Base-by-base conservation (phyloP, 2,329 filamentous ascomycete species). In the Fusarium sublunatum region DNA sequence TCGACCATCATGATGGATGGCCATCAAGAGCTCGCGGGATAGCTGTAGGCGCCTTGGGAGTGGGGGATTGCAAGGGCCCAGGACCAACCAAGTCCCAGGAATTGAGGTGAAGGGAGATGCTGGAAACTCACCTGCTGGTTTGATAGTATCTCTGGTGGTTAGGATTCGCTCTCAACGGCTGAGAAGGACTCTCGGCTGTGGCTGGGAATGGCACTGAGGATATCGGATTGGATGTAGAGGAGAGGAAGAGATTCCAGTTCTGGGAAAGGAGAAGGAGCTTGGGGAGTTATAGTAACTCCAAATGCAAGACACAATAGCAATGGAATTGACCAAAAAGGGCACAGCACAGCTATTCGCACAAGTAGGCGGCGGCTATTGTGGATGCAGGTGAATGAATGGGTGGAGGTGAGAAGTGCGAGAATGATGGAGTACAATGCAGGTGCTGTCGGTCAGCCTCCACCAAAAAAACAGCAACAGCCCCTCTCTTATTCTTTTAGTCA, bases 21-120 rank as follows among this genome's bases (percentile, higher is more conserved):
- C 46, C 42, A 49, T 50, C 46, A 54, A 34, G 35, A 49, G 44
- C 45, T 36, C 15, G 35, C 35, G 60, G 25, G 31, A 44, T 36
- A 60, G 29, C 38, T 50, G 26, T 66, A 51, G 56, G 50, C 66
- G 65, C 65, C 52, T 64, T 44, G 50, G 24, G 45, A 52, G 67
- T 69, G 67, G 53, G 47, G 49, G 58, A 29, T 51, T 50, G 39
- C 58, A 54, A 64, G 57, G 59, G 56, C 46, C 42, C 47, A 58
- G 42, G 40, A 35, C 61, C 58, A 66, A 67, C 57, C 51, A 64
- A 58, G 57, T 51, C 53, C 34, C 57, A 36, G 31, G 53, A 48
- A 65, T 55, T 53, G 61, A 42, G 36, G 52, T 52, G 53, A 46
- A 52, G 24, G 49, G 52, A 63, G 47, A 63, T 31, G 51, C 35